Base-by-base conservation (phyloP, 2,329 filamentous ascomycete species). In the Fusarium sp. region DNA sequence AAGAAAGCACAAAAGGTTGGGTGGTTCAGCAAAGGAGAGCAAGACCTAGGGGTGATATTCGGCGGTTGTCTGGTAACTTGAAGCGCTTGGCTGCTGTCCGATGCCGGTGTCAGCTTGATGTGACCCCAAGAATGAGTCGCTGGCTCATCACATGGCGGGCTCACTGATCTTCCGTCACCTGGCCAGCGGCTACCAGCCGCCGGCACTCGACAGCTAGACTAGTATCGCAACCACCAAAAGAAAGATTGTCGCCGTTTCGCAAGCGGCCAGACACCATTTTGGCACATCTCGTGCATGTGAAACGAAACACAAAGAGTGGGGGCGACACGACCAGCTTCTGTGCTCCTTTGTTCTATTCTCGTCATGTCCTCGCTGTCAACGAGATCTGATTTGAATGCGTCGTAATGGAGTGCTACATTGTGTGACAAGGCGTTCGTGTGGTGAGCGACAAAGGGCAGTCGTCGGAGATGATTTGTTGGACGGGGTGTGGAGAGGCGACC, bases 1-100 rank as follows among this genome's bases (percentile, higher is more conserved):
- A 75, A 86, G 92, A 75, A 94, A 94, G 83, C 90, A 89, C 78
- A 91, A 90, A 77, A 84, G 91, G 54, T 76, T 88, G 41, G 88
- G 87, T 11, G 77, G 75, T 16, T 69, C 70, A 30, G 53, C 68
- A 40, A 72, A 73, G 66, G 72, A 72, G 51, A 56, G 41, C 36
- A 64, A 72, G 46, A 39, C 44, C 18, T 30, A 56, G 56, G n/a
- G 28, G 47, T 12, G n/a, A 47, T 48, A 23, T 12, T 39, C 46
- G 60, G 59, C 44, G 47, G 37, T 13, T 44, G 13, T 36, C 27
- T 65, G 60, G 23, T 44, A 41, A 50, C 40, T 65, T 69, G 55
- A 61, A 65, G 51, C 37, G 55, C 51, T 46, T 48, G 40, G 63
- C 63, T 68, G 52, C 48, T 40, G 13, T n/a, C 51, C 43, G 52